Evolutionary conservation across 2,329 filamentous ascomycete genomes (phyloP).

Genomic region (Alternaria atra): DNA sequence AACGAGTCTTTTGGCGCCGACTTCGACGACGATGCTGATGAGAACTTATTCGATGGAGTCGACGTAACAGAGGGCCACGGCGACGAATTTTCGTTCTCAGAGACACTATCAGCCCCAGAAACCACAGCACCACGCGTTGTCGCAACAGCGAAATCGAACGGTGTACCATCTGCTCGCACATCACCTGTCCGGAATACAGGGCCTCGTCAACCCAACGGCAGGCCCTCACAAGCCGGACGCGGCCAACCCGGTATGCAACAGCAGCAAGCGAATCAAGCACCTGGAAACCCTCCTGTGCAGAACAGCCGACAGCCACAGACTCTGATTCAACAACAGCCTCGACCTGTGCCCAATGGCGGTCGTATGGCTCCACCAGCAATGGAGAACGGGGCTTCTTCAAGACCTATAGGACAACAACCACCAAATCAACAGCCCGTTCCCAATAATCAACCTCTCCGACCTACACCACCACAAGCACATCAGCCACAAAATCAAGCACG

Average conservation of each 20-base stretch:
- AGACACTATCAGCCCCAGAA: slow-evolving; percentile 30
- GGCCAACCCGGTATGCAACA: slow-evolving; percentile 36
- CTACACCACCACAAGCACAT: slow-evolving; percentile 38
- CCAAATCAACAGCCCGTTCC: slow-evolving; percentile 25
- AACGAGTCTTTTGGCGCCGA: slow-evolving; percentile 51
- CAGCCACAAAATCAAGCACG: slow-evolving; percentile 27
- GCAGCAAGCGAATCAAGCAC: slow-evolving; percentile 36
- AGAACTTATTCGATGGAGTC: slow-evolving; percentile 65
- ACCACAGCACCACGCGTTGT: slow-evolving; percentile 22
- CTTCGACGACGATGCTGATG: slow-evolving; percentile 66
- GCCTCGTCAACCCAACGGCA: slow-evolving; percentile 32
- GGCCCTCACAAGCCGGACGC: slow-evolving; percentile 34
- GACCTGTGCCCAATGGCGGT: slow-evolving; percentile 31
- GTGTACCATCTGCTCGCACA: slow-evolving; percentile 29
- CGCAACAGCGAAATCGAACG: slow-evolving; percentile 26
- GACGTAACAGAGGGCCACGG: slow-evolving; percentile 71
- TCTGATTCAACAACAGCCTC: slow-evolving; percentile 33
- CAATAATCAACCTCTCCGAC: slow-evolving; percentile 35
- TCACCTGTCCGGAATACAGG: slow-evolving; percentile 32
- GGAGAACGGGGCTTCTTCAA: slow-evolving; percentile 32
- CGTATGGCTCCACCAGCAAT: slow-evolving; percentile 34
- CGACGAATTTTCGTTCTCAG: slow-evolving; percentile 43
- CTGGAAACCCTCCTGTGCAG: slow-evolving; percentile 28
- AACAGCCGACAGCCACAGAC: slow-evolving; percentile 44
- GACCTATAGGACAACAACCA: slow-evolving; percentile 30